Conservation (phyloP, 2,329 filamentous ascomycete genomes). For the Lecanicillium sp. region DNA sequence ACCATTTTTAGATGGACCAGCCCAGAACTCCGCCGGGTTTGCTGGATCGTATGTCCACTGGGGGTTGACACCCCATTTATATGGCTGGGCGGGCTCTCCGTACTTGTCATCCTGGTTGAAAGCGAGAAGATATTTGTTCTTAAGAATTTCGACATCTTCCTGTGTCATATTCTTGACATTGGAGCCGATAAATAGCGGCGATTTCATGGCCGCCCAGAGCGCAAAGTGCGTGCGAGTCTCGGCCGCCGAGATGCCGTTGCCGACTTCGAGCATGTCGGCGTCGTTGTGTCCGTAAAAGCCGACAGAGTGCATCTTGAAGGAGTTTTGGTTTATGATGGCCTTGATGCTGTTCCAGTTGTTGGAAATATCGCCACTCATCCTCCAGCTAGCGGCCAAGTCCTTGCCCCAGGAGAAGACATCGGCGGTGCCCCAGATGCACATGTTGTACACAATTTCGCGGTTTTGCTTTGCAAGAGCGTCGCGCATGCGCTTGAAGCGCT, state of each 20-base stretch:
- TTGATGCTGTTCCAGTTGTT: constrained; percentile 29
- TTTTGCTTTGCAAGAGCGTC: constrained; percentile 41
- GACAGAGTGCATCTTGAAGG: constrained; percentile 36
- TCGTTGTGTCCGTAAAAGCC: constrained; percentile 47
- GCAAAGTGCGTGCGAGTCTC: constrained; percentile 46
- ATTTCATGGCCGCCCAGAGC: constrained; percentile 46
- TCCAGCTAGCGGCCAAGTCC: constrained; percentile 40
- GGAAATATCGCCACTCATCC: constrained; percentile 38
- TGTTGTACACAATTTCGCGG: constrained; percentile 42
- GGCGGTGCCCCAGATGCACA: constrained; percentile 50
- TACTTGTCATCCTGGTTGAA: constrained; percentile 42
- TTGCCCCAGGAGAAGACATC: constrained; percentile 46
- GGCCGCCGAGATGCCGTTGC: constrained; percentile 40
- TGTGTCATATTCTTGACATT: constrained; percentile 30
- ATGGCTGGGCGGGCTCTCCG: constrained; percentile 38
- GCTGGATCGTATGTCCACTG: constrained; percentile 44
- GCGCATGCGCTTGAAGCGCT: constrained; percentile 45
- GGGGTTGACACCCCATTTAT: constrained; percentile 43
- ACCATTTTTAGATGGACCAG: constrained; percentile 35
- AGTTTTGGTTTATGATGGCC: constrained; percentile 43
- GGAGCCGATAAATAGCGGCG: constrained; percentile 43
- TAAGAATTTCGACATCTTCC: constrained; percentile 34
- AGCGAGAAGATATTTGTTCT: constrained; percentile 33
- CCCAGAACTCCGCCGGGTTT: constrained; percentile 45
- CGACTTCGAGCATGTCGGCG: constrained; percentile 45